phyloP scores from a whole-genome alignment of 140 eudicot genomes.

The Oenanthe javanica region DNA sequence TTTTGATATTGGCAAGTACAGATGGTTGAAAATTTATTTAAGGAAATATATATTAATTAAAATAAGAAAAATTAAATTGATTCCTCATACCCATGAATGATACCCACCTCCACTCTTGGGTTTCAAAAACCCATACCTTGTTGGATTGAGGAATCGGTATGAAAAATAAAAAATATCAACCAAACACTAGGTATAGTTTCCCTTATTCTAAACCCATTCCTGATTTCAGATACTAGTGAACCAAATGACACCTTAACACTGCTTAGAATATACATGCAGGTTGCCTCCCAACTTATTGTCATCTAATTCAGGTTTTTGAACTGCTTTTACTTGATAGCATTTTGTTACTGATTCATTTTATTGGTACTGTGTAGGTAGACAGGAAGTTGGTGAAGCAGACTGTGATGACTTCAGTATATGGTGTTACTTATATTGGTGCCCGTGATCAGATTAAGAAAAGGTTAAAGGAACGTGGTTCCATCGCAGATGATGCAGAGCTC shows the following conservation, averaged over 20 bases:
- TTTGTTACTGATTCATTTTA: slow-evolving; percentile 9
- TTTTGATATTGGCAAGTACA: too few relatives aligned
- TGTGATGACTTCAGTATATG: slow-evolving; percentile 97
- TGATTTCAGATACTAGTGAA: too few relatives aligned
- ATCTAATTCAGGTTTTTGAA: background rate
- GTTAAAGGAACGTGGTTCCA: slow-evolving; percentile 64
- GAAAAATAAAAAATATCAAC: too few relatives aligned
- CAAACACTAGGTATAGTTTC: too few relatives aligned
- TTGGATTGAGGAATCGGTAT: too few relatives aligned
- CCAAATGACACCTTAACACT: background rate
- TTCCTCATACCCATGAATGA: too few relatives aligned
- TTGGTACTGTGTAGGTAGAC: slow-evolving; percentile 51
- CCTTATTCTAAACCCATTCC: too few relatives aligned
- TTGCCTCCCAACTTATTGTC: background rate
- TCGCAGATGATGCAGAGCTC: slow-evolving; percentile 61
- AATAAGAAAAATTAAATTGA: too few relatives aligned
- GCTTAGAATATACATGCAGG: slow-evolving; percentile 5
- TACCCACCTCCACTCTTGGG: too few relatives aligned
- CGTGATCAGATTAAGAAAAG: slow-evolving; percentile 86
- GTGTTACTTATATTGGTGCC: slow-evolving; percentile 92
- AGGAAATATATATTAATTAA: too few relatives aligned
- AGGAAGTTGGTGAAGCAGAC: slow-evolving; percentile 96
- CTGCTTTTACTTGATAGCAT: background rate
- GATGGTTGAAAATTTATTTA: too few relatives aligned
- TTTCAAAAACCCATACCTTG: too few relatives aligned